Conservation (phyloP, 2,329 filamentous ascomycete species). For the Lecanicillium sp. region DNA sequence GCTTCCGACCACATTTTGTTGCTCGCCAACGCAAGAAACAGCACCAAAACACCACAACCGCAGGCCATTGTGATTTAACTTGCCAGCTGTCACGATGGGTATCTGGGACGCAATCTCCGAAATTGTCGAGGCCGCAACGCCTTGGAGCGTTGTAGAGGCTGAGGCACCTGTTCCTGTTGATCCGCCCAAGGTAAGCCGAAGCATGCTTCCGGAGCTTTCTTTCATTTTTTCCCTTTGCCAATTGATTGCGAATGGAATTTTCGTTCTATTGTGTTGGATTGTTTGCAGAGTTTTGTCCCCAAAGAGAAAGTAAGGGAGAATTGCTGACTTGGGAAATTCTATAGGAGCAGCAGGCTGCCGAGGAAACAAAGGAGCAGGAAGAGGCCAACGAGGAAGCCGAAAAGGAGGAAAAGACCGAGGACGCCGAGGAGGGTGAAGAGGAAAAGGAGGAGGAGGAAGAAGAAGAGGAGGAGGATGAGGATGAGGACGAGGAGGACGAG, state of each 20-base stretch:
- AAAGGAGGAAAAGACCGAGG: constrained; percentile 18
- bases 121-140: constrained; percentile 55
- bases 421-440: constrained; percentile 32
- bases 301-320: too few relatives aligned
- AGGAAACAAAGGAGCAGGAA: constrained; percentile 17
- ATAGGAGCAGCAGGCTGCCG: constrained; percentile 25
- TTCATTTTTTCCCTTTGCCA: too few relatives aligned
- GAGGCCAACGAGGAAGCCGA: constrained; percentile 16
- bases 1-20: constrained; percentile 29
- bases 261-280: too few relatives aligned
- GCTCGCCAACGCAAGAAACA: constrained; percentile 15
- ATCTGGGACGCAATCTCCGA: constrained; percentile 58
- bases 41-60: constrained; percentile 28
- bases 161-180: constrained; percentile 61
- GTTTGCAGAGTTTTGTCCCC: too few relatives aligned
- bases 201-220: too few relatives aligned
- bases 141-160: constrained; percentile 56
- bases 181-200: constrained; percentile 46
- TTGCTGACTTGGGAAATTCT: constrained; percentile 10
- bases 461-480: constrained; percentile 39
- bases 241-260: constrained; percentile 14
- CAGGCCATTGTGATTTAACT: constrained; percentile 28
- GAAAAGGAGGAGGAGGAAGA: constrained; percentile 38
- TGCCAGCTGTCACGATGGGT: constrained; percentile 46
- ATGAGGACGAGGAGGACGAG: constrained; percentile 58